These are phyloP conservation scores for Chrysophaeum taylorii DNA, from an alignment of 352 stramenopile species.

Conservation along the genomic window DNA sequence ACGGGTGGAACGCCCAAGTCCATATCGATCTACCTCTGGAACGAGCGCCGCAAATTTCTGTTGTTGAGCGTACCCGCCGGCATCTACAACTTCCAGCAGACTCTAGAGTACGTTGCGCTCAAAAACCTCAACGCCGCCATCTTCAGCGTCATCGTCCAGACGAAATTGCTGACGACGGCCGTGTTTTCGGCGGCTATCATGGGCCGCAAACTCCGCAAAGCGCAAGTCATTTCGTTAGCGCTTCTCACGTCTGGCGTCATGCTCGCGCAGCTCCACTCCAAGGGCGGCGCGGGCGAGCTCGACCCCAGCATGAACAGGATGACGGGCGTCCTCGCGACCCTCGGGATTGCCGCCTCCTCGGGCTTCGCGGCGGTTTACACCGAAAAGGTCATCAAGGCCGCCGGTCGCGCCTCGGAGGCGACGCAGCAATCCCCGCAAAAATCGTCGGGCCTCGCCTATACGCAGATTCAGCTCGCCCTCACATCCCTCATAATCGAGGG, in stretches of 20 bases:
- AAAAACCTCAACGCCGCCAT: slow-evolving; percentile 42
- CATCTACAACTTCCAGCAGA: slow-evolving; percentile 51
- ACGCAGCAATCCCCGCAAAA: background rate
- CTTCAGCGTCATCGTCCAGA: slow-evolving; percentile 49
- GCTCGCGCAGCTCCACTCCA: slow-evolving; percentile 20
- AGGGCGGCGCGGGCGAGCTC: background rate
- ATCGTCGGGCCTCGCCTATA: slow-evolving; percentile 45
- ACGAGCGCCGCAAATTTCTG: slow-evolving; percentile 42
- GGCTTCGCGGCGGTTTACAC: slow-evolving; percentile 54
- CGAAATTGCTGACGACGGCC: slow-evolving; percentile 48
- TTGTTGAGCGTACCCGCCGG: slow-evolving; percentile 40
- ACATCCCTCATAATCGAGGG: slow-evolving; percentile 49
- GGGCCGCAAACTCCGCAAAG: slow-evolving; percentile 41
- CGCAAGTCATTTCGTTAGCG: slow-evolving; percentile 46
- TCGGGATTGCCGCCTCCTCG: slow-evolving; percentile 41
- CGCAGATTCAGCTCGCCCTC: slow-evolving; percentile 47
- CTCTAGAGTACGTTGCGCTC: slow-evolving; percentile 49
- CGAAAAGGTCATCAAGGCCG: slow-evolving; percentile 52
- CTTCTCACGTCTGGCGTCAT: slow-evolving; percentile 49
- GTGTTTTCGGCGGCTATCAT: slow-evolving; percentile 42
- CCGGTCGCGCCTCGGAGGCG: background rate
- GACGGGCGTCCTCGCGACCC: slow-evolving; percentile 38
- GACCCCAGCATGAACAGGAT: background rate
- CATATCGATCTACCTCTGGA: slow-evolving; percentile 37
- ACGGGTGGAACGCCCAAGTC: slow-evolving; percentile 30